Percentiles rank a stretch among this genome's conserved stretches.
Evolutionary conservation across 306 rosid species (phyloP).

Genomic region (Acacia melanoxylon): DNA sequence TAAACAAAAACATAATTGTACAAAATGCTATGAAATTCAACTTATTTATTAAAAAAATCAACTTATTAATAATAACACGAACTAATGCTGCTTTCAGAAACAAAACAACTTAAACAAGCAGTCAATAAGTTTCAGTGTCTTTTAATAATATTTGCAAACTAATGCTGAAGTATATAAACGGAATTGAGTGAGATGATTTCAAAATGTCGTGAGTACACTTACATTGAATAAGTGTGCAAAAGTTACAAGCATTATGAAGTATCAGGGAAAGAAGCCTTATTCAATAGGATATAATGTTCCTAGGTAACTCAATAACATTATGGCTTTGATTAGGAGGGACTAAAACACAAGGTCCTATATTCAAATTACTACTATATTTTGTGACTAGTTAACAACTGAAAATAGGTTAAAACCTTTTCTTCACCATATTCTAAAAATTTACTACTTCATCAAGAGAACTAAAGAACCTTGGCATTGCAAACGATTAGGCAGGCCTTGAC

Average conservation of each 20-base stretch:
- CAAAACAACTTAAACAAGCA: neutral
- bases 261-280: neutral
- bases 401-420: neutral
- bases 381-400: neutral
- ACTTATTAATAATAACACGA: neutral
- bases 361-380: slow-evolving; percentile 9
- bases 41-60: neutral
- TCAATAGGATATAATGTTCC: neutral
- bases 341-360: neutral
- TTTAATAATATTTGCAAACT: neutral
- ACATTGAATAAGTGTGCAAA: neutral
- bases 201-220: neutral
- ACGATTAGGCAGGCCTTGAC: slow-evolving; percentile 83
- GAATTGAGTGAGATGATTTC: neutral
- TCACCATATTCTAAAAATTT: neutral
- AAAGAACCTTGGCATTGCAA: slow-evolving; percentile 77
- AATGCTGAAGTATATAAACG: neutral
- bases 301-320: slow-evolving; percentile 20
- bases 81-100: neutral
- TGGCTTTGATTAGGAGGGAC: slow-evolving; percentile 7
- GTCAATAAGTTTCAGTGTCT: neutral
- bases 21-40: neutral
- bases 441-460: slow-evolving; percentile 22
- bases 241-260: neutral
- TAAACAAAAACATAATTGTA: neutral